Base-by-base conservation (phyloP, 768 basidiomycete species). In the Pilatotrama ljubarskyi region DNA sequence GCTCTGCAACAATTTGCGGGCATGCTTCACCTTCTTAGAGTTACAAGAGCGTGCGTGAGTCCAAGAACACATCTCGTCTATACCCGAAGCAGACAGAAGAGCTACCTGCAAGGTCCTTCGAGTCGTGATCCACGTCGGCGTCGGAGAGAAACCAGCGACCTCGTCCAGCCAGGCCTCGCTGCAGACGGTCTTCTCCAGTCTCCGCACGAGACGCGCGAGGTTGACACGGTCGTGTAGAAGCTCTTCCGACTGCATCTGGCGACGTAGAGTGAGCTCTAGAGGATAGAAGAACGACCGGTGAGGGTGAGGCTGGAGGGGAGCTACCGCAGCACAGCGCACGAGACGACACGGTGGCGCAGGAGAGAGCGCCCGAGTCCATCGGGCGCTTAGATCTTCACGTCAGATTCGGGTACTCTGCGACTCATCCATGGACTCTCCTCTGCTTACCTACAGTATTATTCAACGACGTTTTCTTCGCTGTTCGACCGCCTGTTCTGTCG, bases 221-320 rank as follows among this genome's bases (percentile, higher is more conserved):
- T 91, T 91, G 13, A 91, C 82, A 64, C 82, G 80, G 74, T 91
- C 86, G 58, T 88, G 89, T 4, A 65, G 50, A 2, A 64, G 29
- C 51, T 71, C 68, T 25, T 72, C 70, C 14, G 58, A 48, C 37
- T 38, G 61, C 56, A 63, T 54, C 17, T 17, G 17, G 20, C 25
- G n/a, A n/a, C n/a, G n/a, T n/a, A n/a, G n/a, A n/a, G n/a, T n/a
- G n/a, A n/a, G n/a, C n/a, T n/a, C n/a, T n/a, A n/a, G n/a, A n/a
- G n/a, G n/a, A n/a, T n/a, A n/a, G n/a, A n/a, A n/a, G 38, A 40
- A 3, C 3, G 6, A 40, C 25, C 5, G 17, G 8, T 38, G 35
- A 32, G 38, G 5, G 36, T n/a, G n/a, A n/a, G n/a, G n/a, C n/a
- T n/a, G n/a, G n/a, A n/a, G n/a, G n/a, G n/a, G n/a, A n/a, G n/a